phyloP scores from a whole-genome alignment of 2,329 filamentous ascomycete genomes.

The Phialemoniopsis sp. region DNA sequence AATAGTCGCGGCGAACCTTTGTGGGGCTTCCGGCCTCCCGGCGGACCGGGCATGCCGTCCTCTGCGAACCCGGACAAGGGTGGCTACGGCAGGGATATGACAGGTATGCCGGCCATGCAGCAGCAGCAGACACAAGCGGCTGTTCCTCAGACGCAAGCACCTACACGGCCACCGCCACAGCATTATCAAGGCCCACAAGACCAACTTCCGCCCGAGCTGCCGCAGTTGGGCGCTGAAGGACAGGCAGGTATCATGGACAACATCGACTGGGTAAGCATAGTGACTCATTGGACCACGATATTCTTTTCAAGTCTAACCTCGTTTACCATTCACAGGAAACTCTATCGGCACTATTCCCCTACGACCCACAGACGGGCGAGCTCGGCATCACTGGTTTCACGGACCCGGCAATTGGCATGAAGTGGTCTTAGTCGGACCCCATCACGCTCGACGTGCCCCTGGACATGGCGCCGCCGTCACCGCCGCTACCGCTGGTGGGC shows the following conservation, averaged over 20 bases:
- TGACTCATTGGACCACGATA: too few species aligned
- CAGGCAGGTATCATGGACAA: constrained; percentile 35
- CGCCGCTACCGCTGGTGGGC: too few species aligned
- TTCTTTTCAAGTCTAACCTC: too few species aligned
- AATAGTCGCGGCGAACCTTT: too few species aligned
- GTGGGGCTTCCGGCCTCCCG: constrained; percentile 1
- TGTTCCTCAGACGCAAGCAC: too few species aligned
- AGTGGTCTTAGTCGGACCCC: constrained; percentile 14
- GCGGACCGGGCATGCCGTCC: constrained; percentile 10
- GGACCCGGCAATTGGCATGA: constrained; percentile 26
- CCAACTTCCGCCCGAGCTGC: neutral
- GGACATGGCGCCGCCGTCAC: too few species aligned
- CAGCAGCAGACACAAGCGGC: too few species aligned
- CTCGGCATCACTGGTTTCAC: constrained; percentile 30
- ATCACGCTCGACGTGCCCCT: too few species aligned
- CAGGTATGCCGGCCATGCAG: too few species aligned
- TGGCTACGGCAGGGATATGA: too few species aligned
- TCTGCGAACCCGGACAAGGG: constrained; percentile 6
- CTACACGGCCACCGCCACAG: too few species aligned
- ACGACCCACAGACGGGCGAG: constrained; percentile 31
- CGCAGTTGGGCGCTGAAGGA: too few species aligned
- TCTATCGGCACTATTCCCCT: constrained; percentile 25
- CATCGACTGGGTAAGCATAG: constrained; percentile 61
- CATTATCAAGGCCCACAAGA: neutral
- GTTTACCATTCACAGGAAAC: constrained; percentile 24